phyloP scores from a whole-genome alignment of 1,139 yeast genomes.

The Taphrina flavorubra region DNA sequence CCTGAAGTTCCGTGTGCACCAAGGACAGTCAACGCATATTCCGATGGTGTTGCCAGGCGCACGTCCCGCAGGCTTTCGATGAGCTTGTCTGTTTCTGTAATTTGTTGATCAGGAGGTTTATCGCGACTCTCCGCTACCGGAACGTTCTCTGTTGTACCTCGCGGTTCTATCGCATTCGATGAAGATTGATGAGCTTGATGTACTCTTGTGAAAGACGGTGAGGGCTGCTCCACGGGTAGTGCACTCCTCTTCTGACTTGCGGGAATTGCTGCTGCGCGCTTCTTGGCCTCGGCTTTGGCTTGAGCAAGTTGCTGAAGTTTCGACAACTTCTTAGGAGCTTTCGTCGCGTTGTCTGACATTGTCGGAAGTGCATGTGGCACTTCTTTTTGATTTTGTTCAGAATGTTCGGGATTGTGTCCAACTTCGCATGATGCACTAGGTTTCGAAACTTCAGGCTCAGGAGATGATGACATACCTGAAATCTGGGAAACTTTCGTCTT shows the following conservation, averaged over 20 bases:
- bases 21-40: conserved; percentile 43
- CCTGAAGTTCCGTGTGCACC: conserved; percentile 23
- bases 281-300: conserved; percentile 51
- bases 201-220: too few species aligned
- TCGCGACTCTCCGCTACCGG: too few species aligned
- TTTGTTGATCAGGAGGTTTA: background rate
- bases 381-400: background rate
- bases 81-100: background rate
- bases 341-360: background rate
- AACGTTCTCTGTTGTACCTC: background rate
- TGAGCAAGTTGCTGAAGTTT: conserved; percentile 61
- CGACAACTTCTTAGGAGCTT: conserved; percentile 48
- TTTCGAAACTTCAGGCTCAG: background rate
- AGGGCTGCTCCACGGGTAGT: too few species aligned
- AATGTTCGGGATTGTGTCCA: background rate
- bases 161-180: background rate
- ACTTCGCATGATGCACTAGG: conserved; percentile 8
- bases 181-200: background rate
- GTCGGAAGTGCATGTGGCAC: background rate
- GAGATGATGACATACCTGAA: conserved; percentile 44
- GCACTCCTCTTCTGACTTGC: too few species aligned
- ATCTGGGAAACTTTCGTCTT: conserved; percentile 42
- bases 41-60: conserved; percentile 53
- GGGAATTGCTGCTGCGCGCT: conserved; percentile 29
- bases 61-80: background rate